A percentile compares a stretch with the other conserved stretches of the same genome.
phyloP scores from a whole-genome alignment of 352 stramenopile species.

The Globisporangium lucens region DNA sequence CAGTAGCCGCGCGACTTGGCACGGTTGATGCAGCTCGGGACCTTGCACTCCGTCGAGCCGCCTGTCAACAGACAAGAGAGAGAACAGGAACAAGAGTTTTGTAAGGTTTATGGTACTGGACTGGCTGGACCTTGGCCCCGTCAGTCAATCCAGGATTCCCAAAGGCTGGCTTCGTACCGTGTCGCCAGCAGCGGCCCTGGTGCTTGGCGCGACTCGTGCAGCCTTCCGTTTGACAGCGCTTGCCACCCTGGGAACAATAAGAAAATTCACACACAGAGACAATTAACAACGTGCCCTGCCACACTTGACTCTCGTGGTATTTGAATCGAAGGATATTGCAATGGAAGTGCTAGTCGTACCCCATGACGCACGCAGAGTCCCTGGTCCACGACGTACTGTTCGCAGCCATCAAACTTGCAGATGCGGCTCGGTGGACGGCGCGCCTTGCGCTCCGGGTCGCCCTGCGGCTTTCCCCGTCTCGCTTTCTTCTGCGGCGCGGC shows the following conservation, averaged over 20 bases:
- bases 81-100: background rate
- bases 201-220: conserved; percentile 26
- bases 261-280: background rate
- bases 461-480: conserved; percentile 22
- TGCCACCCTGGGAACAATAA: conserved; percentile 18
- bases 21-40: conserved; percentile 28
- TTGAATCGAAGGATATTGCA: background rate
- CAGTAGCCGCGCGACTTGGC: conserved; percentile 35
- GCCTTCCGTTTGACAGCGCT: conserved; percentile 19
- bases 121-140: background rate
- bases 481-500: background rate
- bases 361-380: conserved; percentile 73
- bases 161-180: conserved; percentile 7
- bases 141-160: background rate
- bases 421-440: conserved; percentile 55
- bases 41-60: conserved; percentile 23
- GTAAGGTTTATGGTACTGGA: background rate
- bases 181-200: conserved; percentile 17
- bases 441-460: conserved; percentile 50
- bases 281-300: background rate
- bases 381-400: conserved; percentile 78
- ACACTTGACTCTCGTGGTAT: background rate
- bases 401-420: conserved; percentile 69
- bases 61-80: background rate
- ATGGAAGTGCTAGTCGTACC: too few species aligned